These are phyloP conservation scores for Cladosporium sp. DNA, from an alignment of 2,329 filamentous ascomycete species.

Conservation along the genomic window DNA sequence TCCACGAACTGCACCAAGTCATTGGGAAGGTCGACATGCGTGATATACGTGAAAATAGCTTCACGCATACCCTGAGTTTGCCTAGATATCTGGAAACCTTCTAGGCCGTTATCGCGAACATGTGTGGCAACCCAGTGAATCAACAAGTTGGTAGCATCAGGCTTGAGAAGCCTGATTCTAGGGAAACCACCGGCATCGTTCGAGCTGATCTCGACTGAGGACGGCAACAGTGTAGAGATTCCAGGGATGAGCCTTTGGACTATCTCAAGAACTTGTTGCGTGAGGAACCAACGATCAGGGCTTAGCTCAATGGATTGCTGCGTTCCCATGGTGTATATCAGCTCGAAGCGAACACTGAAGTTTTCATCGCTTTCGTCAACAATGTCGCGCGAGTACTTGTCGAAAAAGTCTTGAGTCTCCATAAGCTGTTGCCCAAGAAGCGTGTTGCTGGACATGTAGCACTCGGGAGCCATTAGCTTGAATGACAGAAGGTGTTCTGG, in stretches of 20 bases:
- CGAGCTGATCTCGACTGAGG: conserved; percentile 15
- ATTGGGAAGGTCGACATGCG: conserved; percentile 3
- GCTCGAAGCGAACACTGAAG: conserved; percentile 39
- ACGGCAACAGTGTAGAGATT: conserved; percentile 14
- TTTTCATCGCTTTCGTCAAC: conserved; percentile 57
- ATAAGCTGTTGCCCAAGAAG: conserved; percentile 48
- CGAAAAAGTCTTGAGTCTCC: conserved; percentile 48
- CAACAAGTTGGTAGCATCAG: conserved; percentile 32
- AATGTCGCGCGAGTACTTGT: conserved; percentile 52
- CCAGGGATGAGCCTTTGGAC: conserved; percentile 15
- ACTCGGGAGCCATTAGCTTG: conserved; percentile 58
- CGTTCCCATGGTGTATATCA: conserved; percentile 42
- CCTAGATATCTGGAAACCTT: conserved; percentile 17
- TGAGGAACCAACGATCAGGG: conserved; percentile 37
- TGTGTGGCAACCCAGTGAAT: conserved; percentile 27
- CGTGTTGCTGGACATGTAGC: conserved; percentile 46
- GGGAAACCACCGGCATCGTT: conserved; percentile 43
- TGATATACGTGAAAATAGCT: conserved; percentile 18
- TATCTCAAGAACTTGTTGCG: conserved; percentile 34
- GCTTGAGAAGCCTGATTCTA: conserved; percentile 52
- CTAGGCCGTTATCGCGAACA: conserved; percentile 29
- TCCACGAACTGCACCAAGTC: conserved; percentile 15
- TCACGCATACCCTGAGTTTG: conserved; percentile 14
- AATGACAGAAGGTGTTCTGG: conserved; percentile 65
- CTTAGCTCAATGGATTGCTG: conserved; percentile 39